phyloP scores from a whole-genome alignment of 2,329 filamentous ascomycete genomes.

The Apiospora sp. region DNA sequence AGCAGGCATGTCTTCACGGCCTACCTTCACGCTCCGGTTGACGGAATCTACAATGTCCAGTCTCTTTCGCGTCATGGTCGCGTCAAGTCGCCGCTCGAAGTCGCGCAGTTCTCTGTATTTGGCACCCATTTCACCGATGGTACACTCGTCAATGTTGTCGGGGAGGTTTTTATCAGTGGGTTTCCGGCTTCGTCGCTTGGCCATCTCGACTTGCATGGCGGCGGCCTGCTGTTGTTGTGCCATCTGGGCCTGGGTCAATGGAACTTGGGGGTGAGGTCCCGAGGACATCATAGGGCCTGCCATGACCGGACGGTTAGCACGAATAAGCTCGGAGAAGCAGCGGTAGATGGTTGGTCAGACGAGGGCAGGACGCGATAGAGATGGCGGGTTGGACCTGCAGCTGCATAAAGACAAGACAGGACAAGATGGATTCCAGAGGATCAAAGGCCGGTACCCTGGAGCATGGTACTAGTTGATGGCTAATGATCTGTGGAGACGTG shows the following conservation, averaged over 20 bases:
- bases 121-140: constrained; percentile 81
- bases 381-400: not conserved
- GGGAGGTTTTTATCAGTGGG: constrained; percentile 96
- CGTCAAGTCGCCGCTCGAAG: constrained; percentile 86
- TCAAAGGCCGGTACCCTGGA: constrained; percentile 24
- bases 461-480: constrained; percentile 25
- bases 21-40: constrained; percentile 75
- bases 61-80: constrained; percentile 92
- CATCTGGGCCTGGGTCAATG: constrained; percentile 62
- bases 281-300: constrained; percentile 65
- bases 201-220: constrained; percentile 65
- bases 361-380: constrained; percentile 16
- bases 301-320: constrained; percentile 24
- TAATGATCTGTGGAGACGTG: constrained; percentile 29
- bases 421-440: constrained; percentile 18
- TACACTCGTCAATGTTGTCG: constrained; percentile 83
- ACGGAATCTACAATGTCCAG: constrained; percentile 88
- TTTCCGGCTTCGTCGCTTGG: constrained; percentile 83
- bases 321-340: not conserved
- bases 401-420: constrained; percentile 25
- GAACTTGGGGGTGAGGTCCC: constrained; percentile 58
- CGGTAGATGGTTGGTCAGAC: not conserved
- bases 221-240: constrained; percentile 59
- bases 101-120: constrained; percentile 87
- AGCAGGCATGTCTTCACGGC: constrained; percentile 26